phyloP scores from a whole-genome alignment of 1,139 yeast genomes.

The Kodamaea suecica region DNA sequence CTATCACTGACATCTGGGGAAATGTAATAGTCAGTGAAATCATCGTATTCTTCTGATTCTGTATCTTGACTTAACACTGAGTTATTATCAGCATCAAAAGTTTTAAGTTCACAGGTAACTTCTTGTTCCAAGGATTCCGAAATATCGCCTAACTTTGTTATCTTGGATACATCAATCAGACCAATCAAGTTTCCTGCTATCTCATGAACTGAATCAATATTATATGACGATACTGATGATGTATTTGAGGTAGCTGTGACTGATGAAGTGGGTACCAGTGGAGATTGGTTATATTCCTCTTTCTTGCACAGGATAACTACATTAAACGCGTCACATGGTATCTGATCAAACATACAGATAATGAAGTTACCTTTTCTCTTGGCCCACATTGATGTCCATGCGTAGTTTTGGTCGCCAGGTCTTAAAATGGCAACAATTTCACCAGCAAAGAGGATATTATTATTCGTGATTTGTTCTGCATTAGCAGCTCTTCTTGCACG shows the following conservation, averaged over 20 bases:
- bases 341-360: slow-evolving; percentile 85
- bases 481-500: slow-evolving; percentile 11
- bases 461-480: slow-evolving; percentile 25
- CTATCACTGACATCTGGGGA: slow-evolving; percentile 35
- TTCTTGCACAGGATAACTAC: slow-evolving; percentile 44
- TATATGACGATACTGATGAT: slow-evolving; percentile 17
- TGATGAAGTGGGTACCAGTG: slow-evolving; percentile 4
- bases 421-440: slow-evolving; percentile 56
- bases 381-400: slow-evolving; percentile 89
- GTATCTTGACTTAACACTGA: slow-evolving; percentile 6
- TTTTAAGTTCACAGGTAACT: not conserved
- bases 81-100: slow-evolving; percentile 8
- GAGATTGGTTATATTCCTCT: slow-evolving; percentile 13
- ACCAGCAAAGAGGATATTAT: slow-evolving; percentile 45
- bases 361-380: slow-evolving; percentile 67
- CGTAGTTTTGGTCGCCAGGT: slow-evolving; percentile 49
- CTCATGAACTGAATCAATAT: slow-evolving; percentile 35
- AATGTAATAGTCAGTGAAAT: slow-evolving; percentile 12
- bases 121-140: slow-evolving; percentile 29
- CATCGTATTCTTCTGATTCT: slow-evolving; percentile 11
- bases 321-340: slow-evolving; percentile 77
- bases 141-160: slow-evolving; percentile 25
- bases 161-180: slow-evolving; percentile 19
- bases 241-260: too few species aligned
- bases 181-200: slow-evolving; percentile 42